Base-by-base conservation (phyloP, 2,329 filamentous ascomycete species). In the Pyrenophora seminiperda region DNA sequence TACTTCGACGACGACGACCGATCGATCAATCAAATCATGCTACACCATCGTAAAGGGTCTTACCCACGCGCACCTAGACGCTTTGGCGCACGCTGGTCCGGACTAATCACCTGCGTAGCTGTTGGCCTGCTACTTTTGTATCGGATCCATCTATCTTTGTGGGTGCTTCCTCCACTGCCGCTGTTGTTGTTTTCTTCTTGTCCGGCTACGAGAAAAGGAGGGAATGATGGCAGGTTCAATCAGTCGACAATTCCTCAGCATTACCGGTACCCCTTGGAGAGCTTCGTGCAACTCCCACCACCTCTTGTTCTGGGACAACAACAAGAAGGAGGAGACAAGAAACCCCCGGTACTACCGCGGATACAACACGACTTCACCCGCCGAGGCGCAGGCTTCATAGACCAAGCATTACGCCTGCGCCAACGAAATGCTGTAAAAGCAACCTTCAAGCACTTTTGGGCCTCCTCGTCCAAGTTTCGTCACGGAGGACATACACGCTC, bases 381-480 rank as follows among this genome's bases (percentile, higher is more conserved):
- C 6, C 5, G 30, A 7, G 13, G 13, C 5, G 24, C 15, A 9
- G 29, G 13, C 1, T 45, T 37, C 22, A 22, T n/a, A 14, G 5
- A 77, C 13, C 51, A 59, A 42, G 45, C 60, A 7, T 82, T 83
- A 62, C 85, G 91, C 19, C 72, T 85, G 53, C 74, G 82, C 47
- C 84, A 88, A 43, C 81, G 87, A 55, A 77, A 78, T 9, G 76
- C 81, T 36, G 85, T 97, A 67, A 91, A 86, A 70, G 79, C 81
- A 6, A 87, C 91, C 48, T 89, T 95, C 71, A 73, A 81, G 59
- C 85, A 86, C 59, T 85, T 89, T 1, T 97, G 92, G 92, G 74
- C 76, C 2, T 89, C 76, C 2, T 89, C 88, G 24, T 97, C 97
- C 73, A 33, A 32, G 20, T 15, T 4, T 14, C 20, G 7, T 7